Percentiles rank a stretch among this genome's conserved stretches.
Evolutionary conservation across 2,329 filamentous ascomycete genomes (phyloP).

Genomic region (Ophiostoma quercus): DNA sequence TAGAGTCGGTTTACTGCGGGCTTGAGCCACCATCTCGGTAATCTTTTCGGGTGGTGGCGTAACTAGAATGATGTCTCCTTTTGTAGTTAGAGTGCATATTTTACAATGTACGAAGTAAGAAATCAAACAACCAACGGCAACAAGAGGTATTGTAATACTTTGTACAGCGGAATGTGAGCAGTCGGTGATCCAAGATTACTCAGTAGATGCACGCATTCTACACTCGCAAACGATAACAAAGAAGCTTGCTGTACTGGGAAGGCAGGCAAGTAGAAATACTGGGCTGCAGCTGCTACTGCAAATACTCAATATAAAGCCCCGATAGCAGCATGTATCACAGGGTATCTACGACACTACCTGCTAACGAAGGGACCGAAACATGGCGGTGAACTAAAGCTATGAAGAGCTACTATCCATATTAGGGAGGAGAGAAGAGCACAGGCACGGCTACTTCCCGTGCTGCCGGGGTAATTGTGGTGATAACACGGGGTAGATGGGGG

Average conservation of each 20-base stretch:
- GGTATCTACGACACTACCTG: background rate
- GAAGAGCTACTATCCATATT: slow-evolving; percentile 4
- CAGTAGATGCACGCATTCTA: background rate
- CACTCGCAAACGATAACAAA: background rate
- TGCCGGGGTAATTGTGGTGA: slow-evolving; percentile 2
- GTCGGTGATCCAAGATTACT: background rate
- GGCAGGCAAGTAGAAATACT: background rate
- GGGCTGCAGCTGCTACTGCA: background rate
- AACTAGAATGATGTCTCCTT: background rate
- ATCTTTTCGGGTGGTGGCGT: background rate
- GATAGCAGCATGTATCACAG: background rate
- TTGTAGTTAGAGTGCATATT: background rate
- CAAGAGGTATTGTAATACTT: no score
- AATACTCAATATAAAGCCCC: no score
- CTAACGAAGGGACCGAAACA: background rate
- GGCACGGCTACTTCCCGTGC: background rate
- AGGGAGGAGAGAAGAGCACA: slow-evolving; percentile 6
- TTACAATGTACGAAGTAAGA: background rate
- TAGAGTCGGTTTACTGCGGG: background rate
- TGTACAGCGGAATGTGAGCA: background rate
- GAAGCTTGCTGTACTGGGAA: slow-evolving; percentile 4
- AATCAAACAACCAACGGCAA: background rate
- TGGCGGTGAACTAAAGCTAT: slow-evolving; percentile 3
- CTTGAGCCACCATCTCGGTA: slow-evolving; percentile 10
- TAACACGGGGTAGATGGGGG: slow-evolving; percentile 1